Evolutionary conservation across 2,329 filamentous ascomycete species (phyloP).

Genomic region (Colletotrichum simmondsii): DNA sequence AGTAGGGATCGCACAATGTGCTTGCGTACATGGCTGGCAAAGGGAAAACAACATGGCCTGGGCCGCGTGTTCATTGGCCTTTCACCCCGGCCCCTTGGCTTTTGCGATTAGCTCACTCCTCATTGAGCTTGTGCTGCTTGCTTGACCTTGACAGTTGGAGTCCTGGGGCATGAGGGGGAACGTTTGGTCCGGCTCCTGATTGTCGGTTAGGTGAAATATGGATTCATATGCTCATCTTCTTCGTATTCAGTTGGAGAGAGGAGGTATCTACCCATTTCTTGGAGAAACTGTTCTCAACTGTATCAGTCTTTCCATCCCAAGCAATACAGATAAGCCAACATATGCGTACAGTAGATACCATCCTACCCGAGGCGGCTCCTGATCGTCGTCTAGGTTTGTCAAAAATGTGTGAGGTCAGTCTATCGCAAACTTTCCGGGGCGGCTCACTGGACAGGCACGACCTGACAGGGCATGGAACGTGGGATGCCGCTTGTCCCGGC

Average conservation of each 20-base stretch:
- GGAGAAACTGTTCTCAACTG: background rate
- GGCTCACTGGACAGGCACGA: constrained; percentile 9
- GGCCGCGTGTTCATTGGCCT: constrained; percentile 8
- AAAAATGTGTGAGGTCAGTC: background rate
- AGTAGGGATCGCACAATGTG: constrained; percentile 26
- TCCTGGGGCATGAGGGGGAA: background rate
- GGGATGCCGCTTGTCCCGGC: background rate
- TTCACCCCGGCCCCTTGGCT: constrained; percentile 13
- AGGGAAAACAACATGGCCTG: background rate
- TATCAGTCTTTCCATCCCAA: background rate
- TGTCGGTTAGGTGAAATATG: background rate
- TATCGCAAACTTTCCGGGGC: constrained; percentile 8
- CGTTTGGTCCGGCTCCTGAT: constrained; percentile 15
- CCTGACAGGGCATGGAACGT: no score
- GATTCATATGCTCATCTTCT: background rate
- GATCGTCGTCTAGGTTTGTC: background rate
- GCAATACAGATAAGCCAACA: background rate
- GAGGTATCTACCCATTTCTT: background rate
- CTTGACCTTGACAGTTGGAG: constrained; percentile 15
- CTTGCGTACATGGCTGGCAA: constrained; percentile 31
- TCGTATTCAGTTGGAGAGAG: background rate
- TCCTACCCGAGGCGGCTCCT: background rate
- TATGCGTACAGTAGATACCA: background rate
- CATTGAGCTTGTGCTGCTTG: background rate
- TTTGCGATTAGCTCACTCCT: background rate